Conservation (phyloP, 352 stramenopile species). For the Pythium folliculosum region DNA sequence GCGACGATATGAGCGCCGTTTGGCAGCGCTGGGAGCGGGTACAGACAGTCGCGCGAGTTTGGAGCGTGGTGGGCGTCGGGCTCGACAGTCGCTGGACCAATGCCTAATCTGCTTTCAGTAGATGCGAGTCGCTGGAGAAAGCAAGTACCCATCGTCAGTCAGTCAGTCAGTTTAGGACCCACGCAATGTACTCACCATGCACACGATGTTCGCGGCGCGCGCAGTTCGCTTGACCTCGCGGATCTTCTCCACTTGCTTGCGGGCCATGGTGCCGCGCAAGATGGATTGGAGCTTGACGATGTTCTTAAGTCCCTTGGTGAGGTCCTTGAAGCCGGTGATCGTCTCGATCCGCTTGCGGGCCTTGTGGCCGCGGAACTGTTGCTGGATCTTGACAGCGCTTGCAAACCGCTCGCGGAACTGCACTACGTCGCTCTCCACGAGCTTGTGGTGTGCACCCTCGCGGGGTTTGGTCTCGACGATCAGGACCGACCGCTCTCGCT, state of each 20-base stretch:
- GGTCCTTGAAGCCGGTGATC: slow-evolving; percentile 20
- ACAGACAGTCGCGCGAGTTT: slow-evolving; percentile 21
- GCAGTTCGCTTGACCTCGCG: slow-evolving; percentile 20
- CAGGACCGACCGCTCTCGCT: slow-evolving; percentile 5
- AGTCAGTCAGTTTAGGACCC: too few species aligned
- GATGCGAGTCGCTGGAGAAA: slow-evolving; percentile 8
- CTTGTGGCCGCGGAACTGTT: slow-evolving; percentile 39
- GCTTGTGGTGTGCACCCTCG: slow-evolving; percentile 15
- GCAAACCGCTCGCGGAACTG: slow-evolving; percentile 15
- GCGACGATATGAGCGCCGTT: slow-evolving; percentile 11
- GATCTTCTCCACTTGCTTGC: slow-evolving; percentile 36
- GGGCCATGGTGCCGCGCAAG: slow-evolving; percentile 40
- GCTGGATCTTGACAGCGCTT: slow-evolving; percentile 46
- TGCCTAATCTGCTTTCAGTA: not conserved
- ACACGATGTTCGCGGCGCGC: slow-evolving; percentile 22
- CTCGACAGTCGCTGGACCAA: not conserved
- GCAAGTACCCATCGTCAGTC: not conserved
- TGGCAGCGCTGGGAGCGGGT: slow-evolving; percentile 5
- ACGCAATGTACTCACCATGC: slow-evolving; percentile 12
- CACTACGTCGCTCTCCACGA: slow-evolving; percentile 5
- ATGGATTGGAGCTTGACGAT: slow-evolving; percentile 58
- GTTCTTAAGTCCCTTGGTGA: slow-evolving; percentile 34
- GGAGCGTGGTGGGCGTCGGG: not conserved
- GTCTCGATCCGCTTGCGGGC: slow-evolving; percentile 27
- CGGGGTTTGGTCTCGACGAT: not conserved